A percentile compares a stretch with the other conserved stretches of the same genome.
Conservation (phyloP, 352 stramenopile genomes). For the Pythium myriotylum region DNA sequence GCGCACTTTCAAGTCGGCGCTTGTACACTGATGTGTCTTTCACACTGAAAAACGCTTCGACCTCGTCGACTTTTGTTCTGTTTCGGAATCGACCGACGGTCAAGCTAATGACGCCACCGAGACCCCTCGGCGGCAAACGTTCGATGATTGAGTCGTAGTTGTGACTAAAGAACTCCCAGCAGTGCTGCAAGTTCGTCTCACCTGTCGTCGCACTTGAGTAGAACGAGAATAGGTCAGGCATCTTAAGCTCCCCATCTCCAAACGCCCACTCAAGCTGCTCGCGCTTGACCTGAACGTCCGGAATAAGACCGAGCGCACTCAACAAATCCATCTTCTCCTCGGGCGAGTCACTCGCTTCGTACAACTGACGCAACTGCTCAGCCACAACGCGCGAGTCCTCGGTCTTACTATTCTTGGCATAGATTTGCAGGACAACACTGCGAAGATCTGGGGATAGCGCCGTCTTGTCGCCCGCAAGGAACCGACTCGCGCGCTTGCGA, state of each 20-base stretch:
- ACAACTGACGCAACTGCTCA: slow-evolving; percentile 58
- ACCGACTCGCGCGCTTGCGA: slow-evolving; percentile 49
- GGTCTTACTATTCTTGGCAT: slow-evolving; percentile 11
- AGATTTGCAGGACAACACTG: slow-evolving; percentile 53
- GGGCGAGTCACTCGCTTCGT: slow-evolving; percentile 57
- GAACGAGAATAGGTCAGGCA: slow-evolving; percentile 56
- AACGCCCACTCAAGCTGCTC: slow-evolving; percentile 74
- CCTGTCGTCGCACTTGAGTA: slow-evolving; percentile 50
- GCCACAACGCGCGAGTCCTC: slow-evolving; percentile 17
- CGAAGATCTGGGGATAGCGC: slow-evolving; percentile 57
- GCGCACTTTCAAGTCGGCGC: too few relatives aligned
- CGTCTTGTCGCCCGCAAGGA: slow-evolving; percentile 42
- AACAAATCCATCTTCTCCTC: slow-evolving; percentile 68
- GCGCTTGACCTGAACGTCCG: slow-evolving; percentile 36
- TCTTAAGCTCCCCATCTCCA: slow-evolving; percentile 38
- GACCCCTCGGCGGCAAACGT: too few relatives aligned
- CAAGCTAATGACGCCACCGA: too few relatives aligned
- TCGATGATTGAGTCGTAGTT: slow-evolving; percentile 50
- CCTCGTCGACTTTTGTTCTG: too few relatives aligned
- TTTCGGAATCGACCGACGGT: too few relatives aligned
- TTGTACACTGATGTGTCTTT: too few relatives aligned
- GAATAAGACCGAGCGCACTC: slow-evolving; percentile 47
- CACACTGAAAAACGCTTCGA: too few relatives aligned
- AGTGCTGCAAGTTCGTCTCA: slow-evolving; percentile 30
- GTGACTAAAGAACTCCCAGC: slow-evolving; percentile 66